Evolutionary conservation across 2,329 filamentous ascomycete genomes (phyloP), one percentile per base, ranked within the genome.

Genomic region (Dactylella cylindrospora): DNA sequence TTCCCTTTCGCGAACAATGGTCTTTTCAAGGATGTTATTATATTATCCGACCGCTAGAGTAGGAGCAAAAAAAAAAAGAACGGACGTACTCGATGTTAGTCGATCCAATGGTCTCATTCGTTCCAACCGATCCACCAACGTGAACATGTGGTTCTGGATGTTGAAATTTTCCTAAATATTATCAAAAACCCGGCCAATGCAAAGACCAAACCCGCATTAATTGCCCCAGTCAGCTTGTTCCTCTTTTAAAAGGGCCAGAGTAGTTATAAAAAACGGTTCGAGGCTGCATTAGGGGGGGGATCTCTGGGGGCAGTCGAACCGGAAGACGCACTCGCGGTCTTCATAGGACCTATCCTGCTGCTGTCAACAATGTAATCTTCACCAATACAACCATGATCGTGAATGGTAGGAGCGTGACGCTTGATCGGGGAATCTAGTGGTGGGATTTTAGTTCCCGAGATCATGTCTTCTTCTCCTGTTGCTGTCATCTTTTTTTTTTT

Each of bases 391-490:
- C 46, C 46, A 13, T 39, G 22, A 8, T 29, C 40, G n/a, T 52
- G 54, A 8, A 52, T 17, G 5, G 54, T 52, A 8, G 54, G 54
- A 19, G 54, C 47, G 19, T 52, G 54, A 8, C 22, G 26, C 25
- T 61, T 61, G 15, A 25, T 52, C 26, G 54, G 54, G 8, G 54
- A 61, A 17, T 31, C 25, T 5, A 61, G 31, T 10, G 54, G 54
- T 28, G 40, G 46, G 28, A 61, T 61, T 31, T 61, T 61, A 5
- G 54, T 31, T 7, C 46, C 49, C 8, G 54, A 36, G 29, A 61
- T 52, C 20, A 39, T 61, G 6, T 61, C 54, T 20, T 61, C 54
- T n/a, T n/a, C n/a, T n/a, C n/a, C n/a, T n/a, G n/a, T 61, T 51
- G 17, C 54, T 47, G 19, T 39, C 50, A 45, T 7, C 35, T 50